Evolutionary conservation across 2,329 filamentous ascomycete species (phyloP), one percentile per base, ranked within the genome.

Genomic region (Bisporella sp.): DNA sequence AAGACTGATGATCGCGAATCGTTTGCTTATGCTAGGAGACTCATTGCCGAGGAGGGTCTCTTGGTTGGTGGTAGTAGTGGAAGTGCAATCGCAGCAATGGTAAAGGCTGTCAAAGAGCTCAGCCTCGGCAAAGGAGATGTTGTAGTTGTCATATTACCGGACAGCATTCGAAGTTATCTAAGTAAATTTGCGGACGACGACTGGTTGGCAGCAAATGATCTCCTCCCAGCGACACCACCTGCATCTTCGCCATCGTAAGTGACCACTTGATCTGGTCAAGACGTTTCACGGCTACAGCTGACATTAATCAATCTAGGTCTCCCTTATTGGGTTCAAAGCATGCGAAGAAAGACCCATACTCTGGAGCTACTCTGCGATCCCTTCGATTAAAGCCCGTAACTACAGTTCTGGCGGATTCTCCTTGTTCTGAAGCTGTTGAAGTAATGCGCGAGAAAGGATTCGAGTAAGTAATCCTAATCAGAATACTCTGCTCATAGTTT

Each of bases 101-200:
- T 91, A 31, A 79, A 82, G 59, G 90, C 89, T 1, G 80, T 85
- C 48, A 84, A 85, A 67, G 90, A 95, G 45, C 73, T 87, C 48
- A 75, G 78, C n/a, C 78, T 96, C 57, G 79, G 81, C 56, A 87
- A 91, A 66, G 87, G 87, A 51, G 91, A 99, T 64, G 82, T 90
- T 1, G 82, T 97, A 0, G 93, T 99, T 31, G 90, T 96, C 31
- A 74, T 99, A 48, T 76, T 96, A 13, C 95, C 93, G 1, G 93
- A 99, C 69, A 96, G 90, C 72, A 97, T 99, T 66, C 81, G 93
- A 64, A 96, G 89, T 71, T 99, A 99, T 69, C 82, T 99, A 30
- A 92, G 87, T 73, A 99, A 99, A 79, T 99, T 99, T 67, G 90
- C 90, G 58, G 93, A 99, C 67, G 95, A 99, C 66, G 93, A 97